Evolutionary conservation across 495 filamentous ascomycete species (phyloP), one percentile per base, ranked within the genome.

Genomic region (Daldinia bambusicola): DNA sequence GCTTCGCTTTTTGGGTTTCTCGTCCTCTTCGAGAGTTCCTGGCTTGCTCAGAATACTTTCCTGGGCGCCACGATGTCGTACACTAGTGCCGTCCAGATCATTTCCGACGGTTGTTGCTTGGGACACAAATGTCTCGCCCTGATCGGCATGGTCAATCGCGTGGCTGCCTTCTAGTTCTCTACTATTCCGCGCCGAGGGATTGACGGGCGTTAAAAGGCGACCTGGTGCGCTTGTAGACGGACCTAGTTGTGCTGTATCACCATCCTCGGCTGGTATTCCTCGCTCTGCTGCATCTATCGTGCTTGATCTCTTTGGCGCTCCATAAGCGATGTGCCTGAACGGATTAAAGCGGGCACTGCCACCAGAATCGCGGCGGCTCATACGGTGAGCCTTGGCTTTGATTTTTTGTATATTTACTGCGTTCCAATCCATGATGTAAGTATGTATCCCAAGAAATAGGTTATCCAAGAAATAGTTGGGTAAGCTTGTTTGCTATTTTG

Each of bases 331-430:
- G 26, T 74, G 75, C 18, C 74, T 68, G 53, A 80, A 82, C 10
- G 78, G 78, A 63, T 80, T 82, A 31, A 77, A 55, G 22, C 57
- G 52, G 16, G 67, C 67, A 53, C 71, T 74, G 10, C 75, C 74
- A 40, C 70, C 65, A 22, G 73, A 74, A 61, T 69, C 56, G 31
- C 72, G 59, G 26, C 79, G 74, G 18, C 76, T 71, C 67, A 77
- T 45, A 36, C 55, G 63, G 55, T 80, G 78, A 30, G 80, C 80
- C 57, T 71, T 63, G 4, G 67, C 66, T 67, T 72, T 79, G 61
- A 79, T 73, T 34, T 74, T 76, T 36, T 66, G 63, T 13, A 78
- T 74, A 57, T 81, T 82, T 48, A 81, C 80, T 82, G 48, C 58
- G 34, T 69, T 18, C 8, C 63, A 63, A 45, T 72, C 45, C 71